Evolutionary conservation across 1,139 yeast species (phyloP), one percentile per base, ranked within the genome.

Genomic region (Hyphopichia fennica): DNA sequence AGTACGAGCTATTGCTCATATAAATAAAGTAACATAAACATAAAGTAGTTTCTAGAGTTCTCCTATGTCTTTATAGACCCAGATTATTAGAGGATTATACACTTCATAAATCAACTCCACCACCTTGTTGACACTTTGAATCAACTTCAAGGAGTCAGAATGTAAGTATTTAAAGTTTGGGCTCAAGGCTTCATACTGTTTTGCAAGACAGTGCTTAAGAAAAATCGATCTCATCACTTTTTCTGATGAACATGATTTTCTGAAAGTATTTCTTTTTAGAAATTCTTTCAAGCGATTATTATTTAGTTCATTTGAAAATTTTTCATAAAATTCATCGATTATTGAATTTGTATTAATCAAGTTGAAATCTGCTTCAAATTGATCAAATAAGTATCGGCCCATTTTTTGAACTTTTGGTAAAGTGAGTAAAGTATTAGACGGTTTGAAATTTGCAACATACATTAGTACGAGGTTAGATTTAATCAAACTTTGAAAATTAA

Each of bases 1-100:
- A 22, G 23, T 22, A 9, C 9, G 8, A 22, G 23, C 10, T 7
- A 7, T 13, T 27, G 14, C n/a, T n/a, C n/a, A n/a, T n/a, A n/a
- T n/a, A 29, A n/a, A 25, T 9, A 25, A 25, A 25, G 28, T 25
- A 25, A 10, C 8, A 25, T 20, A 25, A 8, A n/a, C 9, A 7
- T 9, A n/a, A 7, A 25, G 3, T 5, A 10, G 11, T 7, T 11
- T 25, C 13, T 25, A 25, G 13, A 54, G 57, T 20, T 44, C 46
- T 9, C 65, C 65, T 34, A 62, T 42, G 44, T 66, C 72, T 30
- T 33, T 37, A 47, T 60, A 55, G 6, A 67, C 57, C 72, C 72
- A 67, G 47, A 63, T 58, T 15, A 66, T 45, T 15, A 63, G 45
- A 4, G 69, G 70, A 27, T 51, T 44, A 42, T 66, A 65, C 11